Evolutionary conservation across 2,329 filamentous ascomycete genomes (phyloP), one percentile per base, ranked within the genome.

Genomic region (Colletotrichum sp.): DNA sequence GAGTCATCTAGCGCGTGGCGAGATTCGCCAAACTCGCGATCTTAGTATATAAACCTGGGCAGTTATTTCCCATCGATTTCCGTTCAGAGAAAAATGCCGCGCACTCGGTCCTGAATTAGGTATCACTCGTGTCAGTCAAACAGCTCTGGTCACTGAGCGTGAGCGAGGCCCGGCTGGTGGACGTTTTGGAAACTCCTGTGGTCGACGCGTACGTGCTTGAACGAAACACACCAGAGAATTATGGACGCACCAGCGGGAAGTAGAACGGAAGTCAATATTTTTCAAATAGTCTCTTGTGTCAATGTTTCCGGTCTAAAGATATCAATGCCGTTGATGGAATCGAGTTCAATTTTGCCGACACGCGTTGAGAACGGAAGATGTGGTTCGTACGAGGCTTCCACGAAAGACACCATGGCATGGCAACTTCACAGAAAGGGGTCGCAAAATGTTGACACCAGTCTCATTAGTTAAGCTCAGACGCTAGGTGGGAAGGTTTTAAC

Each of bases 361-460:
- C 10, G 3, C 12, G 44, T 13, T 13, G n/a, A 1, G 1, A 21
- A 52, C 0, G 44, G n/a, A 4, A 24, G n/a, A 4, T 21, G 4
- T 2, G n/a, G 44, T 52, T 21, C 6, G 10, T 1, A 24, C 6
- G n/a, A 24, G 10, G n/a, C 5, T 52, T 13, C 1, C 44, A 52
- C n/a, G 44, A 52, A 52, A 52, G 6, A 24, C 44, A 52, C 44
- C 5, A 21, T 21, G n/a, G n/a, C n/a, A 52, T 24, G 10, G 44
- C 44, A 21, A 21, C n/a, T 21, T 21, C n/a, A 52, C 3, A 21
- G 1, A 52, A 21, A 21, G n/a, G n/a, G n/a, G 44, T 21, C n/a
- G 12, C 44, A 52, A 7, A 21, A 21, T 21, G 1, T 52, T 52
- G 44, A 52, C 6, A 52, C 6, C 44, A 21, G 3, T 3, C 44